Conservation (phyloP, 345 rosid species). For the Aquilaria malaccensis region DNA sequence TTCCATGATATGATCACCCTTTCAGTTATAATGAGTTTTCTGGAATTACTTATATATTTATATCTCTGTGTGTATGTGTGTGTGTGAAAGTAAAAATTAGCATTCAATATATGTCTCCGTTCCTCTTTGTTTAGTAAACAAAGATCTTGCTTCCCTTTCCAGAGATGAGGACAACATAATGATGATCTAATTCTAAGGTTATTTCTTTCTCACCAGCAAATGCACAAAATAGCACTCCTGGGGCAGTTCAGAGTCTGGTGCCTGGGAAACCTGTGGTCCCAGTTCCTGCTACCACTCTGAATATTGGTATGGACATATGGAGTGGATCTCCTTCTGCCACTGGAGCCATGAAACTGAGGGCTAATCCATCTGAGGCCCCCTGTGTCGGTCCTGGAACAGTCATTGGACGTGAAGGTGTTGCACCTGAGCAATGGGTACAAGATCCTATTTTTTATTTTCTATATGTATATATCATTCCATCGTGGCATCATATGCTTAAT, state of each 20-base stretch:
- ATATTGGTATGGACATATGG: conserved; percentile 95
- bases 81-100: too few relatives aligned
- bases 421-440: conserved; percentile 63
- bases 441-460: conserved; percentile 1
- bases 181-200: too few relatives aligned
- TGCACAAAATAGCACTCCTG: conserved; percentile 44
- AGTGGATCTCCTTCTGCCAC: conserved; percentile 47
- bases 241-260: conserved; percentile 39
- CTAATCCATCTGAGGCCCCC: conserved; percentile 33
- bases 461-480: not conserved
- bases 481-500: not conserved
- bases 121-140: too few relatives aligned
- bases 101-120: too few relatives aligned
- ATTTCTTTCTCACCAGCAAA: conserved; percentile 41
- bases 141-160: too few relatives aligned
- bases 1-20: too few relatives aligned
- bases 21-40: too few relatives aligned
- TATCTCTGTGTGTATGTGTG: too few relatives aligned
- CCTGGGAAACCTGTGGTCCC: conserved; percentile 59
- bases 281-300: conserved; percentile 63
- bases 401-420: conserved; percentile 8
- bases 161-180: too few relatives aligned
- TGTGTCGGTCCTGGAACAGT: conserved; percentile 24
- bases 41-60: too few relatives aligned
- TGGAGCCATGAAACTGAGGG: conserved; percentile 56